These are phyloP conservation scores for Neurospora tetrasperma DNA, from an alignment of 495 filamentous ascomycete species.

Conservation along the genomic window DNA sequence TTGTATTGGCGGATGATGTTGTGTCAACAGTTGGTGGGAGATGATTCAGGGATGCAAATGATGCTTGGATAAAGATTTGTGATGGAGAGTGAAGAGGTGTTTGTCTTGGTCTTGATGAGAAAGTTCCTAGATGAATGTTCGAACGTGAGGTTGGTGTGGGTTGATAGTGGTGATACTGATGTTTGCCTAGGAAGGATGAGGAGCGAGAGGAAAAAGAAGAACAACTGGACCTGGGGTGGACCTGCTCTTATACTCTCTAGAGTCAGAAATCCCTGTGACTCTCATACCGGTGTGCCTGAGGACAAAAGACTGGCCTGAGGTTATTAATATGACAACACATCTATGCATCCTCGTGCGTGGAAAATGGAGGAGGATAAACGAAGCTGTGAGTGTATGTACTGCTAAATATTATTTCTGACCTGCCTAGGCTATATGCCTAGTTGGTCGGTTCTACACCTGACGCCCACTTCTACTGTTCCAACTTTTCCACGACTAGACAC, in stretches of 20 bases:
- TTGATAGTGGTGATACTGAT: not conserved
- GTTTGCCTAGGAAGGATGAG: not conserved
- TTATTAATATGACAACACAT: not conserved
- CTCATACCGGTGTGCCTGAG: not conserved
- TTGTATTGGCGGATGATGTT: not conserved
- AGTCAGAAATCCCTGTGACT: not conserved
- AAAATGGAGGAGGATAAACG: not conserved
- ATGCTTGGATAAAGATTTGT: not conserved
- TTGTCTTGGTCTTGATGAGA: not conserved
- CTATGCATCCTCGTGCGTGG: not conserved
- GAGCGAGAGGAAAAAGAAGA: not conserved
- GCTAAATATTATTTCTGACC: not conserved
- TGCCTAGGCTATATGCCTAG: not conserved
- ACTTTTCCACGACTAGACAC: not conserved
- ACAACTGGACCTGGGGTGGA: not conserved
- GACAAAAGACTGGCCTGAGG: no score
- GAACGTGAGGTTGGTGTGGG: not conserved
- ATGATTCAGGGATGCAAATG: not conserved
- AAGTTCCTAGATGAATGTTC: not conserved
- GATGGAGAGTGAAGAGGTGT: not conserved
- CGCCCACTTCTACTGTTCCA: not conserved
- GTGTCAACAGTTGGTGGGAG: not conserved
- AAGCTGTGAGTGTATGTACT: not conserved
- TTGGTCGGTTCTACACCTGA: not conserved
- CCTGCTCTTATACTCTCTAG: not conserved